Evolutionary conservation across 1,284 basidiomycete genomes (phyloP).

Genomic region (Boletus holoroseus): DNA sequence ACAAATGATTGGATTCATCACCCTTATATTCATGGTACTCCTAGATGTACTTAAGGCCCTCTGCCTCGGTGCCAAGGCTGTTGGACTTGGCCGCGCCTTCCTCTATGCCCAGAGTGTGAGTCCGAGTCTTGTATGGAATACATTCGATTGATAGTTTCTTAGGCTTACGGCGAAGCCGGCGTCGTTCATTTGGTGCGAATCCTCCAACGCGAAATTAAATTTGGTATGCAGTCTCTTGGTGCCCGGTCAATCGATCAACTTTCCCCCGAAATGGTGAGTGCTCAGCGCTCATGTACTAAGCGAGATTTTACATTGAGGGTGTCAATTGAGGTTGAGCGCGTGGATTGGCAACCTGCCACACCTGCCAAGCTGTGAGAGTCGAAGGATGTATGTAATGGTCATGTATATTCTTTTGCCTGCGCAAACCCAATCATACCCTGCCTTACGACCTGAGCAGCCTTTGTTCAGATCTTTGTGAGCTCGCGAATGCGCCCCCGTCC

Average conservation of each 20-base stretch:
- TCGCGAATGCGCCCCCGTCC: background rate
- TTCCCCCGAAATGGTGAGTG: conserved; percentile 70
- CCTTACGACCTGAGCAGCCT: background rate
- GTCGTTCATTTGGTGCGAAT: conserved; percentile 72
- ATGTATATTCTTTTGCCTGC: background rate
- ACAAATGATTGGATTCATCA: background rate
- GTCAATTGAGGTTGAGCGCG: conserved; percentile 57
- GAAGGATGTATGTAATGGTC: background rate
- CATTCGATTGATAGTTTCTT: conserved; percentile 6
- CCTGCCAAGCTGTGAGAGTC: conserved; percentile 20
- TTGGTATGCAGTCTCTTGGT: conserved; percentile 76
- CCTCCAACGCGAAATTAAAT: conserved; percentile 75
- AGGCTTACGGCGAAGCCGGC: conserved; percentile 82
- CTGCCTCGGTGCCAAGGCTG: conserved; percentile 84
- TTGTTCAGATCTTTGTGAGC: background rate
- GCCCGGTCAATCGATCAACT: conserved; percentile 67
- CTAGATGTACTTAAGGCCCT: conserved; percentile 85
- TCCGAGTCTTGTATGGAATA: conserved; percentile 2
- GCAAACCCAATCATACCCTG: background rate
- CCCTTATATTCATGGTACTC: background rate
- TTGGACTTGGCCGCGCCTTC: conserved; percentile 86
- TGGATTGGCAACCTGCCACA: conserved; percentile 56
- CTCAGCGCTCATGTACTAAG: conserved; percentile 12
- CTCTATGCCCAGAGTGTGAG: conserved; percentile 84
- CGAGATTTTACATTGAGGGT: conserved; percentile 43